A percentile compares a stretch with the other conserved stretches of the same genome.
Evolutionary conservation across 2,329 filamentous ascomycete species (phyloP).

Genomic region (Curvularia verruculosa): DNA sequence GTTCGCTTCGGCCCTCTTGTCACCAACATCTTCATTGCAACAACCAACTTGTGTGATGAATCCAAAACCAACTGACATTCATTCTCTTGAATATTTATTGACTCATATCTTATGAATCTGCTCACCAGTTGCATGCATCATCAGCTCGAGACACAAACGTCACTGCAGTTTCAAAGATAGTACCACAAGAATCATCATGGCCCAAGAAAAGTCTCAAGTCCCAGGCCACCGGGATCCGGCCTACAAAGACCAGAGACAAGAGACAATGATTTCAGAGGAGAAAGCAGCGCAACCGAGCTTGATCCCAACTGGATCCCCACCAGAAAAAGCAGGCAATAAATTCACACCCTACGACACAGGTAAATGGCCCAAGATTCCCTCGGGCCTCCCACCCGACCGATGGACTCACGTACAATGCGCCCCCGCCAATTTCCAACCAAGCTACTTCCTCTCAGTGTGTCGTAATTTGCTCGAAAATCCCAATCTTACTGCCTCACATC

Average conservation of each 20-base stretch:
- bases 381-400: slow-evolving; percentile 41
- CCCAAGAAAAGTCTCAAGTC: not conserved
- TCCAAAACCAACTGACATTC: not conserved
- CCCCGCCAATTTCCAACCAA: slow-evolving; percentile 67
- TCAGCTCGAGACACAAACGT: not conserved
- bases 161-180: not conserved
- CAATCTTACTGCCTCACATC: slow-evolving; percentile 77
- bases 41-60: not conserved
- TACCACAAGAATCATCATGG: not conserved
- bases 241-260: not conserved
- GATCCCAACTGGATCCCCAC: not conserved
- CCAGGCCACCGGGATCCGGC: not conserved
- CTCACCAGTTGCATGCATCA: not conserved
- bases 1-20: slow-evolving; percentile 10
- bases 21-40: slow-evolving; percentile 2
- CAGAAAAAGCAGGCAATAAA: slow-evolving; percentile 21
- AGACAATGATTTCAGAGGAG: not conserved
- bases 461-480: slow-evolving; percentile 77
- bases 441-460: slow-evolving; percentile 71
- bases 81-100: not conserved
- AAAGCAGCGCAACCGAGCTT: not conserved
- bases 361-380: slow-evolving; percentile 23
- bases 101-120: no score
- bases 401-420: slow-evolving; percentile 48
- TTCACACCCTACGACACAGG: slow-evolving; percentile 45